Conservation (phyloP, 768 basidiomycete species). For the Phlebiopsis flavidoalba region DNA sequence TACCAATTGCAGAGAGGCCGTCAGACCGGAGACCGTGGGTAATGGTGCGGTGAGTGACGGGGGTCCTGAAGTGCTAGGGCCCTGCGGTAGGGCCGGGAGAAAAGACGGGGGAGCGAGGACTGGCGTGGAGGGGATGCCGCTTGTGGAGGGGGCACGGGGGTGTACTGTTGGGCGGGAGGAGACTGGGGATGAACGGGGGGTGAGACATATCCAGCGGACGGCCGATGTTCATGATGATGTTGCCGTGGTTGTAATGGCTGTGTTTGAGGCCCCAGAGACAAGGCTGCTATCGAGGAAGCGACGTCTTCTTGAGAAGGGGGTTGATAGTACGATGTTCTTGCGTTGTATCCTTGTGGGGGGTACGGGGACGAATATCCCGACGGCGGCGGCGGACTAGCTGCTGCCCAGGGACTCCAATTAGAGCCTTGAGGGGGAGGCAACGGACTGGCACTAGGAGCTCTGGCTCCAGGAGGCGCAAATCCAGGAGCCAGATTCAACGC, state of each 20-base stretch:
- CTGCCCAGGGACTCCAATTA: conserved; percentile 24
- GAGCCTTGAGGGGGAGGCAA: conserved; percentile 19
- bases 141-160: background rate
- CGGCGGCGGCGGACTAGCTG: conserved; percentile 21
- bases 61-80: conserved; percentile 15
- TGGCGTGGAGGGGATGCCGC: background rate
- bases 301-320: conserved; percentile 8
- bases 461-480: conserved; percentile 2
- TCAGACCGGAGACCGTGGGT: conserved; percentile 58
- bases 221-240: background rate
- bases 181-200: background rate
- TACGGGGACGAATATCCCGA: conserved; percentile 18
- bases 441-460: conserved; percentile 19
- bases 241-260: background rate
- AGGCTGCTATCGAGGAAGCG: conserved; percentile 5
- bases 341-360: conserved; percentile 14
- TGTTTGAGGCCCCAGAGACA: conserved; percentile 5
- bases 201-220: background rate
- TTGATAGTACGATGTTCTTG: conserved; percentile 12
- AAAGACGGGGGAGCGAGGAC: background rate
- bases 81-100: background rate
- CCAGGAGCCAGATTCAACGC: conserved; percentile 15
- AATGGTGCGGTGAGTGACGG: conserved; percentile 63
- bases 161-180: background rate
- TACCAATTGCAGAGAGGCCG: conserved; percentile 43